Evolutionary conservation across 208 protist species (phyloP).

Genomic region (Blechomonas ayalai): DNA sequence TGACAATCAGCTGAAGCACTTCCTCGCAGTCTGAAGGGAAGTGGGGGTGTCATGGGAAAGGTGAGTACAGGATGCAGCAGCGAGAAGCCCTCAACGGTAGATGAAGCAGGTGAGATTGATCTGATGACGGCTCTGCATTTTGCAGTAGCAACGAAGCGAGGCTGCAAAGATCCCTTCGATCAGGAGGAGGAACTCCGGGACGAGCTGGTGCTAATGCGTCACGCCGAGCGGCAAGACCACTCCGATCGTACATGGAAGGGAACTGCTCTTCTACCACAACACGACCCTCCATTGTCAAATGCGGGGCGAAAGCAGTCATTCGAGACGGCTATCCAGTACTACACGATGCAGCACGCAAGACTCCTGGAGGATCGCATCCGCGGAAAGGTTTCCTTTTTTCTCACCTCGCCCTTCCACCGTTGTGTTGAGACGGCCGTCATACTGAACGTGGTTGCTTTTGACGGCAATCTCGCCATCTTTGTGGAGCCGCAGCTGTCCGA

Average conservation of each 20-base stretch:
- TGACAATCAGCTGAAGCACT: too few relatives aligned
- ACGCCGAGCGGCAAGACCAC: slow-evolving; percentile 79
- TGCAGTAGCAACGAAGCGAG: slow-evolving; percentile 41
- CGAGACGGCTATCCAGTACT: slow-evolving; percentile 68
- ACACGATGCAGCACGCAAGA: slow-evolving; percentile 26
- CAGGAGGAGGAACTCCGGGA: slow-evolving; percentile 36
- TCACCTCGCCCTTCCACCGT: slow-evolving; percentile 76
- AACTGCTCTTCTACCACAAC: slow-evolving; percentile 36
- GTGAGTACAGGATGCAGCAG: too few relatives aligned
- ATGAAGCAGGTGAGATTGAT: slow-evolving; percentile 15
- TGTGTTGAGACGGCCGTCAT: slow-evolving; percentile 78
- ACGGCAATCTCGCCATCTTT: slow-evolving; percentile 60
- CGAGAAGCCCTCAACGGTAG: not conserved
- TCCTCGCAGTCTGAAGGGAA: too few relatives aligned
- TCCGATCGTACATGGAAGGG: slow-evolving; percentile 58
- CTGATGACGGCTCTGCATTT: slow-evolving; percentile 56
- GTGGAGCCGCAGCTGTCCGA: slow-evolving; percentile 71
- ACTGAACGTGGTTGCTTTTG: slow-evolving; percentile 70
- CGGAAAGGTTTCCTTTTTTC: slow-evolving; percentile 52
- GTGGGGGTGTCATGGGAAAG: too few relatives aligned
- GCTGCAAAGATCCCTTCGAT: slow-evolving; percentile 11
- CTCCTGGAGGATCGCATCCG: slow-evolving; percentile 48
- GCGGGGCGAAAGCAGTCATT: slow-evolving; percentile 63
- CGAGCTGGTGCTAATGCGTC: slow-evolving; percentile 55
- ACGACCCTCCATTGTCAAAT: slow-evolving; percentile 76